Evolutionary conservation across 1,284 basidiomycete species (phyloP), one percentile per base, ranked within the genome.

Genomic region (Rhodofomes roseus): DNA sequence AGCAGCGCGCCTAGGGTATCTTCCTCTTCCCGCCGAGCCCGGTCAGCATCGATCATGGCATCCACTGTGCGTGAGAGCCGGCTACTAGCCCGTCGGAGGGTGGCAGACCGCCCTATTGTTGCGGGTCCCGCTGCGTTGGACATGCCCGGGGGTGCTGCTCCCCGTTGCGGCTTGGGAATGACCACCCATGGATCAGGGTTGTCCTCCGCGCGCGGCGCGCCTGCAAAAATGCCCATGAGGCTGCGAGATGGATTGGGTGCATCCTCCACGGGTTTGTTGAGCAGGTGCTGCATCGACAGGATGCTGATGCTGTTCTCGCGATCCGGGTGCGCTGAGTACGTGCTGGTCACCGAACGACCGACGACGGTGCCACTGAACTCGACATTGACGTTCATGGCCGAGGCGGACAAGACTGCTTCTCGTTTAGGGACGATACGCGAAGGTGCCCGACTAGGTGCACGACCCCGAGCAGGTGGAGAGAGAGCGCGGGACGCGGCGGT

Each of bases 371-470:
- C 89, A 5, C 88, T 92, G 74, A 96, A 96, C 76, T 96, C 95
- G 57, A 98, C 94, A 61, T 93, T 95, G 65, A 97, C 93, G 0
- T 92, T 94, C 36, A 91, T 95, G 0, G 91, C 81, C 20, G 90
- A 92, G 3, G 95, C 92, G 5, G 89, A 87, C 23, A 93, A 82
- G 18, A 91, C 92, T 0, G 94, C 88, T 1, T 85, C 84, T 22
- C 89, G 80, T 71, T 96, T 97, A 0, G 90, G 84, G 14, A 81
- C 83, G 0, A 81, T 66, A n/a, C 81, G 79, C 4, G 77, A 63
- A 16, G 70, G 63, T 55, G 70, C 64, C 31, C 73, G 68, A 37
- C 61, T 61, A 8, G 63, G 65, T 37, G 65, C 64, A 20, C 66
- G 64, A 58, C 63, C 62, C 0, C 71, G 67, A 11, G 63, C 65